A percentile compares a stretch with the other conserved stretches of the same genome.
phyloP scores from a whole-genome alignment of 768 basidiomycete species.

The Candolleomyces aberdarensis region DNA sequence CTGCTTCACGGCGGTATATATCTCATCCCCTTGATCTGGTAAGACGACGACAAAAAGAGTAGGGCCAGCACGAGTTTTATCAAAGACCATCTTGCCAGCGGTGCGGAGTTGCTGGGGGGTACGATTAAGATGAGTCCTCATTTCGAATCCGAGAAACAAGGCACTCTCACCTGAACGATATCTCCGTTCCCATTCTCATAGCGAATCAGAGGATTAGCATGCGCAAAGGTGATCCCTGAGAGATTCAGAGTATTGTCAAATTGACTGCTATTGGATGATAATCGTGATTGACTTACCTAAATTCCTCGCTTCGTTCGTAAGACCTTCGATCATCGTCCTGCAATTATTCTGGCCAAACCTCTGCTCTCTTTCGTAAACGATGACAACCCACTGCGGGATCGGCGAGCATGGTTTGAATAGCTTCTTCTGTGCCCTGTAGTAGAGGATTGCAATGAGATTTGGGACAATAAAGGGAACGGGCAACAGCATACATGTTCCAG shows the following conservation, averaged over 20 bases:
- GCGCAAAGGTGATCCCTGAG: constrained; percentile 56
- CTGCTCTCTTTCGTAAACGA: constrained; percentile 54
- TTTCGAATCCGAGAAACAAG: not conserved
- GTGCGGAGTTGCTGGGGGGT: constrained; percentile 39
- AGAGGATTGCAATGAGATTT: constrained; percentile 39
- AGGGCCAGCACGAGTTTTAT: constrained; percentile 40
- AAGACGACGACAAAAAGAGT: constrained; percentile 62
- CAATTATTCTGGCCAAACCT: constrained; percentile 48
- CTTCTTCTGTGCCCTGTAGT: constrained; percentile 61
- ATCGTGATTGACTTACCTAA: constrained; percentile 50
- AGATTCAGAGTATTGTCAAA: constrained; percentile 23
- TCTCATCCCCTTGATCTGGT: constrained; percentile 9
- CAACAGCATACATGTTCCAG: constrained; percentile 70
- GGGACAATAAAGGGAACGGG: not conserved
- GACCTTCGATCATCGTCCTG: constrained; percentile 48
- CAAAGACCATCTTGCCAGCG: constrained; percentile 44
- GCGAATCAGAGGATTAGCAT: constrained; percentile 41
- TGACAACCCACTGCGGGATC: constrained; percentile 60
- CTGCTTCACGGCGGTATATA: constrained; percentile 13
- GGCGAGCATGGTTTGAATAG: constrained; percentile 48
- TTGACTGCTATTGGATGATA: constrained; percentile 33
- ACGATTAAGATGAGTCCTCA: constrained; percentile 27
- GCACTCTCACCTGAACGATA: constrained; percentile 34
- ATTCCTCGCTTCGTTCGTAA: constrained; percentile 42
- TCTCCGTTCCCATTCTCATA: constrained; percentile 59